A percentile compares a stretch with the other conserved stretches of the same genome.
Evolutionary conservation across 768 basidiomycete genomes (phyloP).

Genomic region (Tricholoma matsutake): DNA sequence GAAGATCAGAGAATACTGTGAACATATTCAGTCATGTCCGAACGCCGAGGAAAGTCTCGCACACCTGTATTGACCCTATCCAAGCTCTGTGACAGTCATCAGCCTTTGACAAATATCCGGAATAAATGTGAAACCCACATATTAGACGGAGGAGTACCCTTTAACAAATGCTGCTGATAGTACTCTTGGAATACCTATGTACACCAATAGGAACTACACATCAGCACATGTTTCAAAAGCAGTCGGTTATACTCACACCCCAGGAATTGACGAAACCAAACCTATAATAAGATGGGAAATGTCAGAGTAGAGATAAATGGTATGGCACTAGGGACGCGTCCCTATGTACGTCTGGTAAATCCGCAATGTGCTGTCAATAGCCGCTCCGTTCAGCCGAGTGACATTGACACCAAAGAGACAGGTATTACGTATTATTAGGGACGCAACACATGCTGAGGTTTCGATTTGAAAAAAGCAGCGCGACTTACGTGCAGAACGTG

Average conservation of each 20-base stretch:
- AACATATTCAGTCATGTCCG: not conserved
- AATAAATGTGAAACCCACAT: slow-evolving; percentile 43
- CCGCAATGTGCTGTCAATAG: not conserved
- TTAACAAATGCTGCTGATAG: slow-evolving; percentile 55
- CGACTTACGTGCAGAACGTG: slow-evolving; percentile 43
- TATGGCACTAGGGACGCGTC: not conserved
- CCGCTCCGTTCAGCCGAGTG: not conserved
- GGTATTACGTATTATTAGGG: not conserved
- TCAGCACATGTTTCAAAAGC: not conserved
- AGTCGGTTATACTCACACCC: slow-evolving; percentile 48
- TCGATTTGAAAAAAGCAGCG: not conserved
- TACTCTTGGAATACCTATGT: slow-evolving; percentile 69
- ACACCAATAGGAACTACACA: not conserved
- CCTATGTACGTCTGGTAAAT: not conserved
- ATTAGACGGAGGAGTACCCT: slow-evolving; percentile 50
- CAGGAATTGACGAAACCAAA: slow-evolving; percentile 75
- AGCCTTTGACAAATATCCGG: not conserved
- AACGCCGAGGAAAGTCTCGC: not conserved
- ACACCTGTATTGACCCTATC: slow-evolving; percentile 76
- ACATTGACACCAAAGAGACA: not conserved
- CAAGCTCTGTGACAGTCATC: slow-evolving; percentile 52
- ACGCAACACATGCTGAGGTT: not conserved
- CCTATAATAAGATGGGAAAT: slow-evolving; percentile 21
- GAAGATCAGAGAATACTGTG: slow-evolving; percentile 60
- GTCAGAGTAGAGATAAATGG: not conserved